phyloP scores from a whole-genome alignment of 352 stramenopile genomes.

The Globisporangium solare region DNA sequence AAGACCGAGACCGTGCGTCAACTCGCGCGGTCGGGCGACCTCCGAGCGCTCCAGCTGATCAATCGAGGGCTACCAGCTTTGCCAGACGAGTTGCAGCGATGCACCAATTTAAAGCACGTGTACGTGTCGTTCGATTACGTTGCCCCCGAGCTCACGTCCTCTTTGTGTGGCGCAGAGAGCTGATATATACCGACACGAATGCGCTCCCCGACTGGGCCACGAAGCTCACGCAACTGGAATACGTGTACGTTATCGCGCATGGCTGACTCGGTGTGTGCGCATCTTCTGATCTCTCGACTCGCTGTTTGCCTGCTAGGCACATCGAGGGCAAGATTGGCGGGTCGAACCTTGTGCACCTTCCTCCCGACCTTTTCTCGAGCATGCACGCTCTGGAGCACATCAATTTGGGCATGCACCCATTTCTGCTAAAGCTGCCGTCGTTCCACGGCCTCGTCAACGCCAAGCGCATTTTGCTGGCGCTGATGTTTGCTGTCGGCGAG shows the following conservation, averaged over 20 bases:
- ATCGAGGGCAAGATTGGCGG: conserved; percentile 16
- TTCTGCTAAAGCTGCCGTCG: conserved; percentile 17
- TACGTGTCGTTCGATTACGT: conserved; percentile 13
- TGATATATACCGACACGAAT: conserved; percentile 20
- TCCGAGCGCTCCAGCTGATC: conserved; percentile 29
- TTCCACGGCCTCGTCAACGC: conserved; percentile 31
- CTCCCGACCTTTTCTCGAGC: conserved; percentile 21
- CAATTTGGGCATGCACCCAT: conserved; percentile 20
- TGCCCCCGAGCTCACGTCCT: not conserved
- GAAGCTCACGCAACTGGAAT: conserved; percentile 22
- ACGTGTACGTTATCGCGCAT: conserved; percentile 18
- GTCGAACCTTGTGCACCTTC: not conserved
- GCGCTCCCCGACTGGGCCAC: conserved; percentile 20
- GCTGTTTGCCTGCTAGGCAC: conserved; percentile 17
- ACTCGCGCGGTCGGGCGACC: conserved; percentile 3
- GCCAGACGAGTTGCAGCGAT: conserved; percentile 20
- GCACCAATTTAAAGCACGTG: conserved; percentile 27
- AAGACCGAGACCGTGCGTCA: not conserved
- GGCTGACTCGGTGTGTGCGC: too few species aligned
- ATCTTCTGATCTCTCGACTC: too few species aligned
- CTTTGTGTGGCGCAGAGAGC: conserved; percentile 8
- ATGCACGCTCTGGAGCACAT: conserved; percentile 27
- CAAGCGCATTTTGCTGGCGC: conserved; percentile 22
- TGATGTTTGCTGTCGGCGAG: conserved; percentile 12
- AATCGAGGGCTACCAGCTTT: conserved; percentile 19